Percentiles rank a stretch among this genome's conserved stretches.
These are phyloP conservation scores for Penicillium sp. DNA, from an alignment of 2,329 filamentous ascomycete genomes.

Conservation along the genomic window DNA sequence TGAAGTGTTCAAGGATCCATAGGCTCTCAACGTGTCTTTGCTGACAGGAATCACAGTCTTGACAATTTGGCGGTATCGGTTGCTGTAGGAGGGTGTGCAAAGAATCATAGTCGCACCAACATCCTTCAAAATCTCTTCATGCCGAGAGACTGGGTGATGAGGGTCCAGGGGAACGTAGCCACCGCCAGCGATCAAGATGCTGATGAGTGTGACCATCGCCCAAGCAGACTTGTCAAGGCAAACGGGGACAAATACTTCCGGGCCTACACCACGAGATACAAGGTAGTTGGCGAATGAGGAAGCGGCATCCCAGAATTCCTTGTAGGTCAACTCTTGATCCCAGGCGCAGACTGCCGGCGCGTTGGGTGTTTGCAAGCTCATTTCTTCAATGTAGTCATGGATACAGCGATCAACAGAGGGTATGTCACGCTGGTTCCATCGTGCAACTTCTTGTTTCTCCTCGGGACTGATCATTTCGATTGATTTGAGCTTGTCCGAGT, in stretches of 20 bases:
- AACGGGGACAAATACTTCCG: constrained; percentile 28
- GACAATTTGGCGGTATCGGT: constrained; percentile 24
- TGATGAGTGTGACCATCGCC: constrained; percentile 30
- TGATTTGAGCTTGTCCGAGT: constrained; percentile 20
- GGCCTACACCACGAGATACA: constrained; percentile 27
- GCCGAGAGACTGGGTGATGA: constrained; percentile 29
- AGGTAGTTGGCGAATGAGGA: constrained; percentile 28
- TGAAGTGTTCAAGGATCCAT: constrained; percentile 14
- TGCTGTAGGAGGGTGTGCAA: constrained; percentile 28
- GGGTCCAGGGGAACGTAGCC: constrained; percentile 32
- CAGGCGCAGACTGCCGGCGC: constrained; percentile 31
- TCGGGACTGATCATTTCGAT: constrained; percentile 29
- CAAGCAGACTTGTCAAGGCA: constrained; percentile 33
- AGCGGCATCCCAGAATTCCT: constrained; percentile 25
- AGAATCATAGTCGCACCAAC: constrained; percentile 29
- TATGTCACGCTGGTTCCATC: constrained; percentile 28
- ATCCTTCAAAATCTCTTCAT: constrained; percentile 29
- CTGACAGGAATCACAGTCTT: constrained; percentile 30
- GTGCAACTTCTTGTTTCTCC: constrained; percentile 28
- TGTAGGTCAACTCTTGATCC: constrained; percentile 32
- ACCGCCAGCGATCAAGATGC: constrained; percentile 30
- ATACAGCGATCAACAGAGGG: constrained; percentile 24
- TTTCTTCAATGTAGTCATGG: constrained; percentile 30
- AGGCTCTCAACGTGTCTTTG: constrained; percentile 27
- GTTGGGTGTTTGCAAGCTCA: constrained; percentile 19